phyloP scores from a whole-genome alignment of 345 rosid species.

The Gossypium ekmanianum region DNA sequence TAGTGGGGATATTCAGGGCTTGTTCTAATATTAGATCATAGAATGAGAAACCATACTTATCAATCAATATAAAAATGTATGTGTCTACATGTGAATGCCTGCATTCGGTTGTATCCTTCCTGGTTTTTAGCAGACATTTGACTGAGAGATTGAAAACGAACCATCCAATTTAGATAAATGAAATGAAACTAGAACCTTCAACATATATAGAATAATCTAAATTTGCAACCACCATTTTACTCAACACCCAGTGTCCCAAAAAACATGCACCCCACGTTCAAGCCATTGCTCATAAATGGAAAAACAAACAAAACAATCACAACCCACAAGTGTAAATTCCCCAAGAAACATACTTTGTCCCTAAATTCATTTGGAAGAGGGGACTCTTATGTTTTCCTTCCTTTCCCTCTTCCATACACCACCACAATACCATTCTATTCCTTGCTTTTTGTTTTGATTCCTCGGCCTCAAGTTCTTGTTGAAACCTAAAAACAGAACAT shows the following conservation, averaged over 20 bases:
- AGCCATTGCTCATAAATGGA: slow-evolving; percentile 3
- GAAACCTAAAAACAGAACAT: not conserved
- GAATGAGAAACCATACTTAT: not conserved
- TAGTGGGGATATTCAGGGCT: not conserved
- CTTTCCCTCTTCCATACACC: not conserved
- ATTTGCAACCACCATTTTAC: not conserved
- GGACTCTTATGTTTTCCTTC: not conserved
- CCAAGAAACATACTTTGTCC: not conserved
- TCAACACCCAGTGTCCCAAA: slow-evolving; percentile 17
- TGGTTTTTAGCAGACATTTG: slow-evolving; percentile 27
- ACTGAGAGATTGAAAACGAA: slow-evolving; percentile 22
- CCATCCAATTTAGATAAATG: slow-evolving; percentile 13
- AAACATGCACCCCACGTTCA: slow-evolving; percentile 61
- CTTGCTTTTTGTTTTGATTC: not conserved
- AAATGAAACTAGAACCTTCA: not conserved
- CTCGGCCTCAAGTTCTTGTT: not conserved
- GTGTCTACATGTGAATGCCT: not conserved
- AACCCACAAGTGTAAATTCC: slow-evolving; percentile 6
- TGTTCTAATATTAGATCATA: not conserved
- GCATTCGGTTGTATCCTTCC: slow-evolving; percentile 9
- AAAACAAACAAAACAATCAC: slow-evolving; percentile 14
- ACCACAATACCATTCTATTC: not conserved
- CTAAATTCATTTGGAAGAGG: slow-evolving; percentile 16
- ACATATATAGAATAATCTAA: not conserved
- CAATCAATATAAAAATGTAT: too few relatives aligned